Conservation (phyloP, 2,329 filamentous ascomycete species). For the Botrytis aclada region DNA sequence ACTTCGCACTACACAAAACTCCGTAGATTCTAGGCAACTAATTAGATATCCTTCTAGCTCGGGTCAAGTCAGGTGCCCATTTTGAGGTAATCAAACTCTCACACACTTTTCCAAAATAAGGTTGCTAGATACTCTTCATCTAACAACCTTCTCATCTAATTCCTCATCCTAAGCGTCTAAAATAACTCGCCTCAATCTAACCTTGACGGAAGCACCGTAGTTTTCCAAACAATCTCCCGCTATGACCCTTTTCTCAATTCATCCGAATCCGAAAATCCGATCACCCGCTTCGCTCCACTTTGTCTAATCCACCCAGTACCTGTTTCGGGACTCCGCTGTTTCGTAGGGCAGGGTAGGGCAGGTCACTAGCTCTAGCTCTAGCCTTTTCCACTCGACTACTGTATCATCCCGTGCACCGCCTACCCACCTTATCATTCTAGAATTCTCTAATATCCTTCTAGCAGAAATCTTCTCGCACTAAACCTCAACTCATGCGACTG, state of each 20-base stretch:
- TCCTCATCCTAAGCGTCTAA: background rate
- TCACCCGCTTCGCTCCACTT: constrained; percentile 7
- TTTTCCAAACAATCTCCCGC: background rate
- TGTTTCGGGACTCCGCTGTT: constrained; percentile 10
- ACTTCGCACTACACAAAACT: background rate
- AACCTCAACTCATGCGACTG: background rate
- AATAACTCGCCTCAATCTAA: background rate
- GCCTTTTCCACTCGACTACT: background rate
- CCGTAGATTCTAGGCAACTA: background rate
- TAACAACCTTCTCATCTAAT: background rate
- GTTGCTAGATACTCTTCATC: background rate
- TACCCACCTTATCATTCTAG: background rate
- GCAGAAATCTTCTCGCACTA: background rate
- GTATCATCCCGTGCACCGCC: constrained; percentile 5
- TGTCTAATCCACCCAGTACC: constrained; percentile 9
- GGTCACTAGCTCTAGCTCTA: background rate
- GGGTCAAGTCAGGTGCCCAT: background rate
- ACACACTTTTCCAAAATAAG: constrained; percentile 2
- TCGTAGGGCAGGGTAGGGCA: constrained; percentile 13
- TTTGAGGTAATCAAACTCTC: constrained; percentile 3
- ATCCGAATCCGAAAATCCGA: constrained; percentile 16
- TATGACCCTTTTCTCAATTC: constrained; percentile 7
- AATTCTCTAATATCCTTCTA: constrained; percentile 5
- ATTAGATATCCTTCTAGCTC: background rate
- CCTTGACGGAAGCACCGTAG: background rate